Evolutionary conservation across 2,329 filamentous ascomycete species (phyloP).

Genomic region (Diaporthe helianthi): DNA sequence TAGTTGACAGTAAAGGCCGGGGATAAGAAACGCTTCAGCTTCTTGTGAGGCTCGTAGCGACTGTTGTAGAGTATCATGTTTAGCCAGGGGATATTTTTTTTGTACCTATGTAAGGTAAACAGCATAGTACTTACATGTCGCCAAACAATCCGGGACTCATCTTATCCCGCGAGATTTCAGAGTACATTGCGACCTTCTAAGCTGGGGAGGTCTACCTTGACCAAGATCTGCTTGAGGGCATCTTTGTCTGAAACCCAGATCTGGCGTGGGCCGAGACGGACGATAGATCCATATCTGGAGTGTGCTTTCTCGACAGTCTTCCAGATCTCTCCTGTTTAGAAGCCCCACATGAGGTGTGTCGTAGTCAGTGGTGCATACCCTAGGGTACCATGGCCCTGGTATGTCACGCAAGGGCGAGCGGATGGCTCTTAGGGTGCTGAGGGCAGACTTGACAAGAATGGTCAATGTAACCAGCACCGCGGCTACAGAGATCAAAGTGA

Average conservation of each 20-base stretch:
- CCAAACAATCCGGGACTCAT: constrained; percentile 5
- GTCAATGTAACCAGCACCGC: neutral
- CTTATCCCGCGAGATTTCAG: constrained; percentile 14
- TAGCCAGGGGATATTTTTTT: neutral
- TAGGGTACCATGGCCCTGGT: constrained; percentile 12
- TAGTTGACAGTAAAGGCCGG: constrained; percentile 40
- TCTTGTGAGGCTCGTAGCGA: constrained; percentile 38
- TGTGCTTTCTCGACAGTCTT: constrained; percentile 35
- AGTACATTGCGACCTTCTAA: neutral
- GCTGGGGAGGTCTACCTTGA: constrained; percentile 67
- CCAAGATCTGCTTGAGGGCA: constrained; percentile 50
- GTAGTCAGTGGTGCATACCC: constrained; percentile 9
- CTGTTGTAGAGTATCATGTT: constrained; percentile 11
- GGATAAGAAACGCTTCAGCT: constrained; percentile 39
- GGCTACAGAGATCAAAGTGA: neutral
- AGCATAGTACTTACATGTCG: neutral
- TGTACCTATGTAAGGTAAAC: too few relatives aligned
- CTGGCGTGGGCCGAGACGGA: constrained; percentile 48
- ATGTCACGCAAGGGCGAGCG: constrained; percentile 7
- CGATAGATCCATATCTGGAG: constrained; percentile 46
- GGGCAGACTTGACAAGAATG: neutral
- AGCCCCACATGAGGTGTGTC: constrained; percentile 4
- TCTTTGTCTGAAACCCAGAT: constrained; percentile 44
- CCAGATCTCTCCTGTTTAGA: constrained; percentile 16
- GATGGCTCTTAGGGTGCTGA: constrained; percentile 4